Base-by-base conservation (phyloP, 805 yeast species). In the Wickerhamomyces hampshirensis region DNA sequence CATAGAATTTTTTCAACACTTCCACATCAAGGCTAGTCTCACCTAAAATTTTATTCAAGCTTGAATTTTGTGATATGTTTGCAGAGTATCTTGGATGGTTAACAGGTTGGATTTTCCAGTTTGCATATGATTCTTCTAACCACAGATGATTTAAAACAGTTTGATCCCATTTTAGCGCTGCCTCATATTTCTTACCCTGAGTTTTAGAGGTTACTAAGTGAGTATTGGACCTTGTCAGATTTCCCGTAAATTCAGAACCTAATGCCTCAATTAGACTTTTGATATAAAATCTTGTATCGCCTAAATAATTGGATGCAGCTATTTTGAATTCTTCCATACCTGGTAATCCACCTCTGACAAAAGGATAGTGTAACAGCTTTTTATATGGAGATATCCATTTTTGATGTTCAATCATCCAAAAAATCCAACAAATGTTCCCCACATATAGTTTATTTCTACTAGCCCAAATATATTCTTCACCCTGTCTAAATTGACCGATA, bases 371-470 rank as follows among this genome's bases (percentile, higher is more conserved):
- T 5, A 87, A 67, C 13, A 89, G 56, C 43, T 73, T 73, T 1
- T 54, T 50, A 7, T 50, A 48, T 0, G 95, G 91, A 4, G 70
- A 52, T 2, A 69, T 63, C 76, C 83, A 82, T 28, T 62, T 55
- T 15, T 69, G 62, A 37, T 72, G 67, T 19, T 75, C 68, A 35
- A 83, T 57, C 70, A 85, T 70, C 61, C 77, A 71, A 50, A 77
- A 83, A 1, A 91, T 55, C 96, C 97, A 89, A 26, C 70, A 67
- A 13, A 85, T 50, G 48, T 79, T 85, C 0, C 91, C 96, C 5
- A 79, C 72, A 6, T 63, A 53, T 21, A 69, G 35, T 1, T 63
- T 56, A 6, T 58, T 51, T 21, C 58, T 51, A 29, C 68, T 58
- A 2, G 86, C 78, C 10, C 50, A 38, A 3, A 60, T 47, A 51